These are phyloP conservation scores for Paecilomyces variotii DNA, from an alignment of 2,329 filamentous ascomycete species.

Conservation along the genomic window DNA sequence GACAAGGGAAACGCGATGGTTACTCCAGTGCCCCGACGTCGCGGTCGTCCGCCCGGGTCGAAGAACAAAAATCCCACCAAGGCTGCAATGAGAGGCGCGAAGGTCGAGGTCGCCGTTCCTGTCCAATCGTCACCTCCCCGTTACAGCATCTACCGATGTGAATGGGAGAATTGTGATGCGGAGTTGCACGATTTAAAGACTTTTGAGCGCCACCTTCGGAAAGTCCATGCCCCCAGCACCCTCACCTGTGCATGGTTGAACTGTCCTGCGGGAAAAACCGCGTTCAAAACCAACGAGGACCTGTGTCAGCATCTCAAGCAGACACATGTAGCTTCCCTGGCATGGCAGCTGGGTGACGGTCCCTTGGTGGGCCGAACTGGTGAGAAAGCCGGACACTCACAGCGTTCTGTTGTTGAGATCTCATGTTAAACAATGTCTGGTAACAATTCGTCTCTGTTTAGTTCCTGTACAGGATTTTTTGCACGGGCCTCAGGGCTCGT, in stretches of 20 bases:
- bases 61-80: constrained; percentile 18
- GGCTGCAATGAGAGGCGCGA: constrained; percentile 2
- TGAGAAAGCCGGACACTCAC: constrained; percentile 33
- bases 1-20: not conserved
- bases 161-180: constrained; percentile 49
- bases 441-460: constrained; percentile 2
- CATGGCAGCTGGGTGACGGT: constrained; percentile 54
- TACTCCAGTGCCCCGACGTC: constrained; percentile 7
- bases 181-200: constrained; percentile 56
- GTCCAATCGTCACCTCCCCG: constrained; percentile 8
- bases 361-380: constrained; percentile 47
- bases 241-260: constrained; percentile 17
- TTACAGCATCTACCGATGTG: constrained; percentile 46
- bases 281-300: constrained; percentile 18
- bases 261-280: constrained; percentile 8
- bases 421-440: constrained; percentile 4
- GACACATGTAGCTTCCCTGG: constrained; percentile 45
- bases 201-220: constrained; percentile 51
- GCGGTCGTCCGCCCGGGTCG: constrained; percentile 22
- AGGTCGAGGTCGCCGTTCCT: constrained; percentile 14
- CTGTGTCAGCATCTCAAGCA: constrained; percentile 47
- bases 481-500: constrained; percentile 39
- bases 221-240: constrained; percentile 40
- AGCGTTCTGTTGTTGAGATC: constrained; percentile 19
- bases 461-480: constrained; percentile 35